Evolutionary conservation across 1,139 yeast species (phyloP), one percentile per base, ranked within the genome.

Genomic region (Kodamaea arcana): DNA sequence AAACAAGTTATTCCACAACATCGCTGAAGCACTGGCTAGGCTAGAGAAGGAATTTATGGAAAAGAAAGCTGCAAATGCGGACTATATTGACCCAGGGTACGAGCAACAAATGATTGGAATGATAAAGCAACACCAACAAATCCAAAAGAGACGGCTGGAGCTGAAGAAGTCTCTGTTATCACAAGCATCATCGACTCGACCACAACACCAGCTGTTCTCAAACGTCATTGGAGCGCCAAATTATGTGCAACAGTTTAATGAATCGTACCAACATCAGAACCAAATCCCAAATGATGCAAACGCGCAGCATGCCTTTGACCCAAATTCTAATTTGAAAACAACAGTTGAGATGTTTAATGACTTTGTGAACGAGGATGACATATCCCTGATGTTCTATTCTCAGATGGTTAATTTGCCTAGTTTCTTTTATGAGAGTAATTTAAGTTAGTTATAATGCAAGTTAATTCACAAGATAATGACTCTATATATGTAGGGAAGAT

Each of bases 391-490:
- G 40, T 37, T 47, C 23, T 48, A 37, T 22, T 37, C 52, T 3
- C 52, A 47, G 34, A 40, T 47, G 42, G 40, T 50, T 32, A 57
- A 44, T 32, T 43, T 65, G 35, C 72, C 72, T 8, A 66, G 66
- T 42, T 65, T 61, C 39, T 65, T 68, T 46, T 63, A 55, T 39
- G 73, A 66, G 41, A 62, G 62, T 34, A 63, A 60, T 37, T 18
- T 18, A 18, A 18, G 39, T 9, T 18, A 18, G 9, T n/a, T n/a
- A n/a, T n/a, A n/a, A n/a, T n/a, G n/a, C n/a, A n/a, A n/a, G n/a
- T n/a, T n/a, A n/a, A n/a, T n/a, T n/a, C n/a, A n/a, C n/a, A n/a
- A n/a, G n/a, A n/a, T n/a, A n/a, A n/a, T n/a, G n/a, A n/a, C n/a
- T n/a, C n/a, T n/a, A n/a, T n/a, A n/a, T n/a, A n/a, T n/a, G n/a